Evolutionary conservation across 306 rosid species (phyloP), one percentile per base, ranked within the genome.

Genomic region (Quercus mongolica): DNA sequence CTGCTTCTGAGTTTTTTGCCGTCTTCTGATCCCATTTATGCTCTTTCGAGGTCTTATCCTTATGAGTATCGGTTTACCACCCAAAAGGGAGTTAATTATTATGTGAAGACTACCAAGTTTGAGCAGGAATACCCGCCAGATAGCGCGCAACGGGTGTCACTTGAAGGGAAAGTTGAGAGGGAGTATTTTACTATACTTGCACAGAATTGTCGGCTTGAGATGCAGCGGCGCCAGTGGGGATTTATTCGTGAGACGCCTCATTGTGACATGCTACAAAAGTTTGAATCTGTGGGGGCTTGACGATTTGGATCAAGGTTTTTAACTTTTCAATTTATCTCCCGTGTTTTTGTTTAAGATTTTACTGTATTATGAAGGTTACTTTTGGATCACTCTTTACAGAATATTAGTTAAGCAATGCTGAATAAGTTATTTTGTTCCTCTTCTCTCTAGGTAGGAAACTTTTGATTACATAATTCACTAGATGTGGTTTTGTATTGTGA

Each of bases 161-260:
- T 94, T 31, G 99, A 94, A 33, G 89, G 81, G 1, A 77, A 28
- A 72, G 91, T 88, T 69, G 99, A 94, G 88, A 88, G 89, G 74
- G 99, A 92, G 33, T 94, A 91, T 82, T 88, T 87, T 73, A 77
- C 74, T 74, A 76, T 91, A 86, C 97, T 94, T 63, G 74, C 87
- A 1, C 92, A 92, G 91, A 92, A 92, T 73, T 92, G 97, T 74
- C 87, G 90, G 74, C 87, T 88, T 11, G 97, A 94, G 89, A 28
- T 92, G 76, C 97, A 92, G 83, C 91, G 98, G 18, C 93, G 91
- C 54, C 97, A 92, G 65, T 94, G 97, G 98, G 97, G 98, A 56
- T 92, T 86, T 80, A 83, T 92, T 52, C 88, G 86, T n/a, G 98
- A 94, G 80, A 94, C 92, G 0, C 98, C 98, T 0, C 97, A 94